These are phyloP conservation scores for Plantago major DNA, from an alignment of 257 asterid genomes.

Conservation along the genomic window DNA sequence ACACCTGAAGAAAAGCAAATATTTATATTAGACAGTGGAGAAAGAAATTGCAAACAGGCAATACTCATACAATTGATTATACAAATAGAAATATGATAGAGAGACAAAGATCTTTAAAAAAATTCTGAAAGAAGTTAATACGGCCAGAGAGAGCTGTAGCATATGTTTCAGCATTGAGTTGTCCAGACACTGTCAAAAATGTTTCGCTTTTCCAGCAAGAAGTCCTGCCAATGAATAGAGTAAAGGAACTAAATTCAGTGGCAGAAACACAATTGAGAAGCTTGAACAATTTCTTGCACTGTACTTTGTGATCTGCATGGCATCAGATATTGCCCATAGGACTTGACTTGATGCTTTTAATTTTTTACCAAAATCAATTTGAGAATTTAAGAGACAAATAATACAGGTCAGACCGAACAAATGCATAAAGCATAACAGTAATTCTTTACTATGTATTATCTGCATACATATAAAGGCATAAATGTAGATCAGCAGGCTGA, in stretches of 20 bases:
- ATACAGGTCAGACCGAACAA: too few species aligned
- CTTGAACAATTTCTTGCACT: slow-evolving; percentile 4
- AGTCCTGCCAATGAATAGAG: slow-evolving; percentile 59
- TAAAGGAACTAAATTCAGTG: slow-evolving; percentile 4
- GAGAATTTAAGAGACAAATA: slow-evolving; percentile 1
- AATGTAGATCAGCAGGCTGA: too few species aligned
- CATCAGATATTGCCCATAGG: slow-evolving; percentile 4
- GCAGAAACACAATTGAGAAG: slow-evolving; percentile 16
- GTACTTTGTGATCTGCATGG: not conserved
- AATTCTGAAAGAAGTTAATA: slow-evolving; percentile 38
- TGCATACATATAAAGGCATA: too few species aligned
- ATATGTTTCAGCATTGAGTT: slow-evolving; percentile 95
- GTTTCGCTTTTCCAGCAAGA: slow-evolving; percentile 94
- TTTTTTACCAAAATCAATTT: slow-evolving; percentile 2
- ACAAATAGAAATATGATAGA: not conserved
- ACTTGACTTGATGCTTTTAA: not conserved
- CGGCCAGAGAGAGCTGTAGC: slow-evolving; percentile 95
- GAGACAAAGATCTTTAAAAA: not conserved
- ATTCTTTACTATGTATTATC: too few species aligned
- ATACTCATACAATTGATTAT: too few species aligned
- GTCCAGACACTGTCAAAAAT: slow-evolving; percentile 95
- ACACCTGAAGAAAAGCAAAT: slow-evolving; percentile 53
- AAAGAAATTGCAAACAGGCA: too few species aligned
- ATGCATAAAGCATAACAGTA: too few species aligned
- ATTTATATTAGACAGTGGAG: slow-evolving; percentile 15